A percentile compares a stretch with the other conserved stretches of the same genome.
Conservation (phyloP, 2,329 filamentous ascomycete species). For the Sporothrix variecibatus region DNA sequence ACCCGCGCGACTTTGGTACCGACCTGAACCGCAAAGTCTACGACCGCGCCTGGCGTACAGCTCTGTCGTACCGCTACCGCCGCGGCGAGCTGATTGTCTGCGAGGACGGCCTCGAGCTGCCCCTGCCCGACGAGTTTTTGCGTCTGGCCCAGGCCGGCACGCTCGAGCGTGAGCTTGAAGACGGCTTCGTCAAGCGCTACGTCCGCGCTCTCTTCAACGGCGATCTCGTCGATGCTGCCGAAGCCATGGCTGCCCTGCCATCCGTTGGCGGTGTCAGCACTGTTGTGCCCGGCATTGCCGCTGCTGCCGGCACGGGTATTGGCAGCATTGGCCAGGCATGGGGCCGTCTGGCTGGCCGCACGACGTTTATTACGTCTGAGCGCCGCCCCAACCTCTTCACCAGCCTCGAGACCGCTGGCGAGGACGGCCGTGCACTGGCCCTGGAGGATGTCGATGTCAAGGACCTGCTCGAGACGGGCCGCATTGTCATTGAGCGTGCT, state of each 20-base stretch:
- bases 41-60: constrained; percentile 92
- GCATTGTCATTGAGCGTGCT: constrained; percentile 81
- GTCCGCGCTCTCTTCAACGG: constrained; percentile 66
- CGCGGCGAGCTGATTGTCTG: constrained; percentile 85
- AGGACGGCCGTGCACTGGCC: constrained; percentile 69
- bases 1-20: constrained; percentile 87
- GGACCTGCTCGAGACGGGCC: constrained; percentile 81
- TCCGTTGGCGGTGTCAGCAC: background rate
- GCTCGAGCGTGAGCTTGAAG: constrained; percentile 45
- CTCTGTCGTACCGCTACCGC: constrained; percentile 86
- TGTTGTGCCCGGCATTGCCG: constrained; percentile 12
- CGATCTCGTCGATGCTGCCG: background rate
- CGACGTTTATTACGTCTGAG: constrained; percentile 70
- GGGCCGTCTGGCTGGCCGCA: constrained; percentile 67
- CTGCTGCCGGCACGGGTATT: background rate
- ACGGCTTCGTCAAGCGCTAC: constrained; percentile 57
- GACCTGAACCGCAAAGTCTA: constrained; percentile 85
- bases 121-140: constrained; percentile 53
- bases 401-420: constrained; percentile 63
- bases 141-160: constrained; percentile 40
- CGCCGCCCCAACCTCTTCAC: constrained; percentile 64
- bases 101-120: constrained; percentile 73
- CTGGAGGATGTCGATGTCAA: constrained; percentile 91
- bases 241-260: background rate
- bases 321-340: constrained; percentile 58